Evolutionary conservation across 371 early-diverging fungal genomes (phyloP).

Genomic region (Apophysomyces variabilis): DNA sequence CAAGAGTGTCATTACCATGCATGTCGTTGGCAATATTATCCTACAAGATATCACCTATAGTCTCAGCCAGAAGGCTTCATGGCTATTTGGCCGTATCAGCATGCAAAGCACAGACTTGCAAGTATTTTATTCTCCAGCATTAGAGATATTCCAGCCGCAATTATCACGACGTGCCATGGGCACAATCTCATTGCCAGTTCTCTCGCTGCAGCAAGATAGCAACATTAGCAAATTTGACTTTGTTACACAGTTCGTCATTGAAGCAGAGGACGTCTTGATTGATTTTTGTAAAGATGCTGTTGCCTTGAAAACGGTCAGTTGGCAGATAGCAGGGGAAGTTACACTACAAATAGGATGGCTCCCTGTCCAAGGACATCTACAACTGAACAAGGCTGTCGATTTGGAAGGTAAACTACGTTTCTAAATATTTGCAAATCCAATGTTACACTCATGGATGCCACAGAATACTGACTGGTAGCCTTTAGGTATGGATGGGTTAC

Average conservation of each 20-base stretch:
- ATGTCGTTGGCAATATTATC: conserved; percentile 41
- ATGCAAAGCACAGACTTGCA: conserved; percentile 23
- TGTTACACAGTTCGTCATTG: conserved; percentile 40
- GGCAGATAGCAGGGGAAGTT: conserved; percentile 41
- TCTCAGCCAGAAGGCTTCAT: conserved; percentile 24
- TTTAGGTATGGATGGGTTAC: conserved; percentile 53
- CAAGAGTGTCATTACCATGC: conserved; percentile 36
- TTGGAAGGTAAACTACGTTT: conserved; percentile 39
- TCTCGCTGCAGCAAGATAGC: conserved; percentile 25
- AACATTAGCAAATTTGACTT: conserved; percentile 42
- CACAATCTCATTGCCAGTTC: conserved; percentile 37
- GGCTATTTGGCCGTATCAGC: conserved; percentile 36
- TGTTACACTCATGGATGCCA: background rate
- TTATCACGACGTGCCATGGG: conserved; percentile 27
- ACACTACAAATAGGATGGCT: conserved; percentile 37
- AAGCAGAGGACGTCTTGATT: conserved; percentile 38
- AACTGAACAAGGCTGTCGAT: conserved; percentile 34
- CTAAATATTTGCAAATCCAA: background rate
- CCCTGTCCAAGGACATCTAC: conserved; percentile 21
- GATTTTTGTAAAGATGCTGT: conserved; percentile 49
- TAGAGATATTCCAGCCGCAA: background rate
- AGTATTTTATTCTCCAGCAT: conserved; percentile 24
- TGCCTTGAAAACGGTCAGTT: conserved; percentile 32
- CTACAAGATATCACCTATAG: conserved; percentile 28
- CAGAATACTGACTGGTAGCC: background rate